phyloP scores from a whole-genome alignment of 2,329 filamentous ascomycete genomes.

The Alternaria angustiovoidea region DNA sequence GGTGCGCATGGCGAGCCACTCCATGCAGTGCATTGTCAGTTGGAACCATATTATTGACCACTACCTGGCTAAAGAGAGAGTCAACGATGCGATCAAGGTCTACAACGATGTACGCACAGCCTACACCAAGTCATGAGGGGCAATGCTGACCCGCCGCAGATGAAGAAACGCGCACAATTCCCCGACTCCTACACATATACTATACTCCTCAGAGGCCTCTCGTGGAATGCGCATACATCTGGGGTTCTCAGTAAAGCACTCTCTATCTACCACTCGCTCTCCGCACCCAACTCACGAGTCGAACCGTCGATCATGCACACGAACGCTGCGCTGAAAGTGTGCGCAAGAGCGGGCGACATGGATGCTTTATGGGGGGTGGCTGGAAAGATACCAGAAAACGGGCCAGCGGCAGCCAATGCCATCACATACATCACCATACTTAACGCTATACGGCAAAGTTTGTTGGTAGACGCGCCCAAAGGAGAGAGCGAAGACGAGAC shows the following conservation, averaged over 20 bases:
- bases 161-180: slow-evolving; percentile 89
- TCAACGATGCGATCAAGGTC: slow-evolving; percentile 75
- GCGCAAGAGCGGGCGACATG: slow-evolving; percentile 75
- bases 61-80: slow-evolving; percentile 66
- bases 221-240: slow-evolving; percentile 65
- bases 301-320: slow-evolving; percentile 81
- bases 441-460: slow-evolving; percentile 68
- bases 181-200: slow-evolving; percentile 87
- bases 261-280: slow-evolving; percentile 79
- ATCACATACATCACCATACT: slow-evolving; percentile 85
- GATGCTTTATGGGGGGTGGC: slow-evolving; percentile 82
- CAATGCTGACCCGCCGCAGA: slow-evolving; percentile 56
- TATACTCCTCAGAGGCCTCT: slow-evolving; percentile 79
- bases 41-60: slow-evolving; percentile 90
- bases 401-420: slow-evolving; percentile 69
- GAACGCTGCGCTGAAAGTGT: slow-evolving; percentile 88
- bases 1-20: slow-evolving; percentile 72
- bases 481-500: slow-evolving; percentile 40
- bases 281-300: slow-evolving; percentile 67
- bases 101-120: slow-evolving; percentile 77
- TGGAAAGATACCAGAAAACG: slow-evolving; percentile 72
- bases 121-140: background rate
- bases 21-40: slow-evolving; percentile 72
- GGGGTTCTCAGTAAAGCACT: slow-evolving; percentile 73
- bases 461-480: slow-evolving; percentile 35